Conservation (phyloP, 1,284 basidiomycete genomes). For the Melanopsichium pennsylvanicum region DNA sequence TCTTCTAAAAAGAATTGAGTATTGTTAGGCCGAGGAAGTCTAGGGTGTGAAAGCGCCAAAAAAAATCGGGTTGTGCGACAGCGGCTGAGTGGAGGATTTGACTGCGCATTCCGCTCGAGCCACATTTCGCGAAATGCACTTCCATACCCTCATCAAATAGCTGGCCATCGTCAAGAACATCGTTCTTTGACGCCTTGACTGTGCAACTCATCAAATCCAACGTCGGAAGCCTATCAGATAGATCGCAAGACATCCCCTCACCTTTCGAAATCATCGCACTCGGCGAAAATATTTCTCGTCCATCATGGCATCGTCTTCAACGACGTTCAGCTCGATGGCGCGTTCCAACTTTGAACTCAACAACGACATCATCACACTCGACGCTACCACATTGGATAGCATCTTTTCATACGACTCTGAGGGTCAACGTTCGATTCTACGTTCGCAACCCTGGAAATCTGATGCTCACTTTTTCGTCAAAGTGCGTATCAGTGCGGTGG, state of each 20-base stretch:
- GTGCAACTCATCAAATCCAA: no score
- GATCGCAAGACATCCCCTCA: no score
- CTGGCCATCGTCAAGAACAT: no score
- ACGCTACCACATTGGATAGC: conserved; percentile 39
- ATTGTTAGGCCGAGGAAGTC: no score
- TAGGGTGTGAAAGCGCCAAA: no score
- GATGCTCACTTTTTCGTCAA: conserved; percentile 93
- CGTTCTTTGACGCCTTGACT: no score
- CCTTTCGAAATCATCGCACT: no score
- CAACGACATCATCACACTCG: conserved; percentile 73
- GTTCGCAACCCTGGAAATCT: conserved; percentile 81
- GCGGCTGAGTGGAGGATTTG: conserved; percentile 6
- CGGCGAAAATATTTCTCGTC: no score
- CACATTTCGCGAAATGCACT: no score
- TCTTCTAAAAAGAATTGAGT: no score
- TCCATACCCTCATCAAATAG: no score
- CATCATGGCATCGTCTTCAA: conserved; percentile 11
- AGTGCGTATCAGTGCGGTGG: conserved; percentile 92
- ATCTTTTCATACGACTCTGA: conserved; percentile 74
- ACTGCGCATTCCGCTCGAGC: conserved; percentile 25
- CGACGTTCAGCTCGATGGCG: conserved; percentile 69
- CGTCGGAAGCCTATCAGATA: no score
- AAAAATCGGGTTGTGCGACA: neutral
- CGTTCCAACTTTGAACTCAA: conserved; percentile 82
- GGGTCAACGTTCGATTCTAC: conserved; percentile 76